Percentiles rank a stretch among this genome's conserved stretches.
These are phyloP conservation scores for Umbilicus rupestris DNA, from an alignment of 164 flowering plant species.

Conservation along the genomic window DNA sequence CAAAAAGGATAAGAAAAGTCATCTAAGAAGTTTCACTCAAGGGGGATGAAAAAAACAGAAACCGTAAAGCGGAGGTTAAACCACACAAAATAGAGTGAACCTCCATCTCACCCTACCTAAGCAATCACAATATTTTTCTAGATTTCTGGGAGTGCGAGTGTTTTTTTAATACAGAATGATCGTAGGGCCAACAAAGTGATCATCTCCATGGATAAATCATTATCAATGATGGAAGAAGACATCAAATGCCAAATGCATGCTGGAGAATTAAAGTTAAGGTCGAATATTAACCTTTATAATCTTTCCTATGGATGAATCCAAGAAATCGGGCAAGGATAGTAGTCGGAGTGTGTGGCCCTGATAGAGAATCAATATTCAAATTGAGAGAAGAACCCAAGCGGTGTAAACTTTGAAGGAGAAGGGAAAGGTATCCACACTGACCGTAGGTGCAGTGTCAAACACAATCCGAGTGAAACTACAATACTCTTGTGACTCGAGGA, in stretches of 20 bases:
- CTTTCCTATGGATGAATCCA: slow-evolving; percentile 78
- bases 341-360: slow-evolving; percentile 91
- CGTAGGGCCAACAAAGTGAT: neutral
- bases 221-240: neutral
- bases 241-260: neutral
- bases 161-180: neutral
- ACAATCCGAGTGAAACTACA: slow-evolving; percentile 67
- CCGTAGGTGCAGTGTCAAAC: slow-evolving; percentile 97
- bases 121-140: neutral
- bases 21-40: neutral
- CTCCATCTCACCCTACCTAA: neutral
- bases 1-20: neutral
- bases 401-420: neutral
- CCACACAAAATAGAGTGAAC: neutral
- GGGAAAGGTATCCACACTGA: slow-evolving; percentile 20
- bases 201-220: neutral
- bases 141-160: neutral
- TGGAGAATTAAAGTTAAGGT: neutral
- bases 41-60: neutral
- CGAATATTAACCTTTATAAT: slow-evolving; percentile 55
- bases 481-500: slow-evolving; percentile 71
- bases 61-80: neutral
- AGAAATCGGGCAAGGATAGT: slow-evolving; percentile 79
- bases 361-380: neutral
- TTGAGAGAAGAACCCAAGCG: neutral